Base-by-base conservation (phyloP, 352 stramenopile genomes). In the Aphanomyces cochlioides region DNA sequence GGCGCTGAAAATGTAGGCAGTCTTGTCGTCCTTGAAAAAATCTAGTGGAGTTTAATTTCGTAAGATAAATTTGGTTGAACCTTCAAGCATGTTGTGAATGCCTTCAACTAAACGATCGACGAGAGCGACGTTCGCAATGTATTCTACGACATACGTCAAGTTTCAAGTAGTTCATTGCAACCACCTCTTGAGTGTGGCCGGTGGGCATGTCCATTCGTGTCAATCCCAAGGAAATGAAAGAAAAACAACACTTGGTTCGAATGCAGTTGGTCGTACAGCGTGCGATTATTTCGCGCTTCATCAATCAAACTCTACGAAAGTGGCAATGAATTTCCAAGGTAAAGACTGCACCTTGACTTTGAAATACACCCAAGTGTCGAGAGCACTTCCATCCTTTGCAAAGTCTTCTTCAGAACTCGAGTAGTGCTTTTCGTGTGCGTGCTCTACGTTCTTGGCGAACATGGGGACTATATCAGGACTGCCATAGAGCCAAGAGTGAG, bases 381-480 rank as follows among this genome's bases (percentile, higher is more conserved):
- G 74, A 39, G 82, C 74, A 3, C 84, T 91, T 1, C 85, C 72
- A 58, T 95, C 85, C n/a, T 81, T 81, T 7, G 87, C 85, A 77
- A 95, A 93, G 66, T 95, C 85, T 61, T 95, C 85, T 13, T 92
- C 84, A 12, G 82, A 77, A 41, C 87, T 77, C 34, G 85, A 92
- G 72, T 95, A 93, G 67, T 90, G 83, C 69, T 75, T 67, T 69
- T 91, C 85, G 47, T 59, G 66, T 19, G 84, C 84, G 41, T 93
- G 86, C 48, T 79, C 38, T 68, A 92, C 83, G n/a, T 84, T 78
- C 12, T 87, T 83, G 45, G 87, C 80, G 68, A 95, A 92, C 85
- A 95, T 93, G 57, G 84, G 87, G 15, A 92, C 87, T 66, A 95
- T 95, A 57, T 95, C 87, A 0, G 87, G 87, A 66, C 85, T 93